A percentile compares a stretch with the other conserved stretches of the same genome.
Evolutionary conservation across 495 filamentous ascomycete species (phyloP).

Genomic region (Trichoderma parareesei): DNA sequence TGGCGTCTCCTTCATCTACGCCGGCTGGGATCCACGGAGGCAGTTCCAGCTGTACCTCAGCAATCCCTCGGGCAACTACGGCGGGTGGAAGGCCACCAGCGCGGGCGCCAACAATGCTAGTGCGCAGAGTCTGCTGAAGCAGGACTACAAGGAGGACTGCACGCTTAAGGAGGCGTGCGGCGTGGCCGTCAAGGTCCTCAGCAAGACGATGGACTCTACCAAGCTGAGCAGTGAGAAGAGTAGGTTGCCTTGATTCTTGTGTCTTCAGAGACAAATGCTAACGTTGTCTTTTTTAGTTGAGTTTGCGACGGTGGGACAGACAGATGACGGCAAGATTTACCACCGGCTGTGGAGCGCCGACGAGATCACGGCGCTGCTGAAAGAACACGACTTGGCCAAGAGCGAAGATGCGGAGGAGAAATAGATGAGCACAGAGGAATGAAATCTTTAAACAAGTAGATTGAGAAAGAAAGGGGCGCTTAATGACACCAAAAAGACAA

Average conservation of each 20-base stretch:
- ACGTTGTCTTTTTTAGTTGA: conserved; percentile 56
- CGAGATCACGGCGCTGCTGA: conserved; percentile 88
- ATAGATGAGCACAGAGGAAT: conserved; percentile 19
- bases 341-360: conserved; percentile 96
- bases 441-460: not conserved
- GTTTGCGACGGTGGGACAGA: conserved; percentile 96
- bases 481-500: conserved; percentile 7
- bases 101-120: conserved; percentile 97
- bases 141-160: conserved; percentile 98
- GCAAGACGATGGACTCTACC: conserved; percentile 99
- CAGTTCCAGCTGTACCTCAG: conserved; percentile 99
- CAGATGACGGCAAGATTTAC: conserved; percentile 89
- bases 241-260: conserved; percentile 28
- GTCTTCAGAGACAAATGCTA: conserved; percentile 9
- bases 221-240: conserved; percentile 99
- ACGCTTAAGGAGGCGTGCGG: conserved; percentile 92
- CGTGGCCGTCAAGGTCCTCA: conserved; percentile 96
- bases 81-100: conserved; percentile 97
- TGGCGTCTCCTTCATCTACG: conserved; percentile 99
- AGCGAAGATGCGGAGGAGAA: conserved; percentile 65
- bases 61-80: conserved; percentile 99
- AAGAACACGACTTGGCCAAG: conserved; percentile 92
- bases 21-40: conserved; percentile 87
- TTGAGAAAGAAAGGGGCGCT: not conserved
- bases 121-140: conserved; percentile 94